These are phyloP conservation scores for Thymus mandschuricus DNA, from an alignment of 257 asterid species.

Conservation along the genomic window DNA sequence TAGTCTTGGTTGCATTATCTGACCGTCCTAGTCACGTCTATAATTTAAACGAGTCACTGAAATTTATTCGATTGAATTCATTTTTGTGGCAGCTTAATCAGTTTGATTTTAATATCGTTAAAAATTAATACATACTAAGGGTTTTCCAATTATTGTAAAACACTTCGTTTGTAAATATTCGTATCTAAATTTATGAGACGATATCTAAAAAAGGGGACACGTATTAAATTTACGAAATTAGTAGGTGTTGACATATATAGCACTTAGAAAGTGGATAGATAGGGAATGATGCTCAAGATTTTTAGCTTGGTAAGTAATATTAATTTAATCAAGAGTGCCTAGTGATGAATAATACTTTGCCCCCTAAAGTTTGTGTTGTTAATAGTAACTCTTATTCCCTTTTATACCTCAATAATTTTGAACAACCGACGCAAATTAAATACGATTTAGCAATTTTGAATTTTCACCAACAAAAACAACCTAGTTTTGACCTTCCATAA, in stretches of 20 bases:
- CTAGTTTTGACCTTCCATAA: not conserved
- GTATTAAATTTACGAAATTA: too few relatives aligned
- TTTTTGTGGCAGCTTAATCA: too few relatives aligned
- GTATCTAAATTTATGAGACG: too few relatives aligned
- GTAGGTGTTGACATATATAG: not conserved
- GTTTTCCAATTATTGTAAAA: too few relatives aligned
- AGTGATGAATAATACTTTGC: constrained; percentile 23
- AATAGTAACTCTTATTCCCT: constrained; percentile 8
- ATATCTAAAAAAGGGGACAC: too few relatives aligned
- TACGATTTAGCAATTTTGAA: not conserved
- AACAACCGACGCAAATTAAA: not conserved
- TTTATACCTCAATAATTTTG: not conserved
- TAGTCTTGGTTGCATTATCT: too few relatives aligned
- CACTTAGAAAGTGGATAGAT: not conserved
- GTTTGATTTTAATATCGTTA: too few relatives aligned
- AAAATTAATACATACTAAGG: too few relatives aligned
- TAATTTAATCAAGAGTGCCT: not conserved
- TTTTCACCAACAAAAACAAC: not conserved
- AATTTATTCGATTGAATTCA: too few relatives aligned
- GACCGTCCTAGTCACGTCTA: too few relatives aligned
- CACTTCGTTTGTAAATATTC: too few relatives aligned
- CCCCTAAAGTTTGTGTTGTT: constrained; percentile 2
- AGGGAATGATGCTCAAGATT: not conserved
- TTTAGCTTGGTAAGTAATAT: not conserved
- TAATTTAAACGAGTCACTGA: too few relatives aligned